Evolutionary conservation across 202 grass and related monocot species (phyloP).

Genomic region (Saccharum hybrid): DNA sequence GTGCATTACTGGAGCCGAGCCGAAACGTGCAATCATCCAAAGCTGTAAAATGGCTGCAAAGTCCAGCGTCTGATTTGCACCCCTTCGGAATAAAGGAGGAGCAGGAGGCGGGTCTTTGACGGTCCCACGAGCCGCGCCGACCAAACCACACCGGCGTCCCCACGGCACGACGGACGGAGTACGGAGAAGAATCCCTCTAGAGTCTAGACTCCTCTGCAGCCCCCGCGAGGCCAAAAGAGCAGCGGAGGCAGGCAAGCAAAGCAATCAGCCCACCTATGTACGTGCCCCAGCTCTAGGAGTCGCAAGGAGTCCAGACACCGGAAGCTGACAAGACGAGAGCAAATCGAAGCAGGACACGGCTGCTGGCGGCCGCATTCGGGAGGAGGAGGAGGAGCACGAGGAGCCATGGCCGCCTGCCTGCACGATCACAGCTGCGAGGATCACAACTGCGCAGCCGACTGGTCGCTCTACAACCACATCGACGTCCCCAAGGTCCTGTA

Average conservation of each 20-base stretch:
- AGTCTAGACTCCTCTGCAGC: conserved; percentile 20
- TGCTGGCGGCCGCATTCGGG: conserved; percentile 28
- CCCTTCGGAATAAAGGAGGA: background rate
- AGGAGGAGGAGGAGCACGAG: background rate
- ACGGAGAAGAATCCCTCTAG: conserved; percentile 29
- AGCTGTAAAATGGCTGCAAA: too few species aligned
- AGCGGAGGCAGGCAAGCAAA: background rate
- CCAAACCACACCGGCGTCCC: conserved; percentile 9
- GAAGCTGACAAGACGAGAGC: conserved; percentile 3
- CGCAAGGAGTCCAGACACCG: background rate
- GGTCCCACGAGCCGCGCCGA: conserved; percentile 22
- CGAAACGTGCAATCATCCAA: background rate
- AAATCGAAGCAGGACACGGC: conserved; percentile 33
- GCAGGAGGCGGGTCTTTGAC: background rate
- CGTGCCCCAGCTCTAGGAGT: background rate
- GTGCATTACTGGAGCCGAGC: background rate
- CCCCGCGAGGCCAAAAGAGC: background rate
- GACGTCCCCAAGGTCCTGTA: conserved; percentile 71
- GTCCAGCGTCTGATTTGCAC: background rate
- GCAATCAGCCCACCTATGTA: background rate
- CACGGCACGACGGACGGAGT: conserved; percentile 11
- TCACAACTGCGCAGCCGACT: conserved; percentile 95
- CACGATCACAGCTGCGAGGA: conserved; percentile 98
- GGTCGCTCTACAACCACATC: conserved; percentile 96
- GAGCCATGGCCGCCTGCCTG: conserved; percentile 71